Base-by-base conservation (phyloP, 768 basidiomycete genomes). In the Boletus barrowsii region DNA sequence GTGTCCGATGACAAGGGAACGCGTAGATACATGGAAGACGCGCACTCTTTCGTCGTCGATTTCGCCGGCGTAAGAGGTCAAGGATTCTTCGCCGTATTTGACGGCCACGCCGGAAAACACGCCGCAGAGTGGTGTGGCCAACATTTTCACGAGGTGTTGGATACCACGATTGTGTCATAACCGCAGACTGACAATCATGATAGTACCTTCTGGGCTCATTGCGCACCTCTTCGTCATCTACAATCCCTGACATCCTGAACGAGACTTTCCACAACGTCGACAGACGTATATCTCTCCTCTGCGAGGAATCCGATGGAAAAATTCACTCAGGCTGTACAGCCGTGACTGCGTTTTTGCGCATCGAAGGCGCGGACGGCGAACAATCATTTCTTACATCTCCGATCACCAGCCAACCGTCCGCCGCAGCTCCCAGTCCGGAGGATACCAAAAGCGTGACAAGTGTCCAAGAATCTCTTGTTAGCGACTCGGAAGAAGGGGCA, bases 91-190 rank as follows among this genome's bases (percentile, higher is more conserved):
- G 96, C 96, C 7, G 85, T 99, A 42, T 99, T 98, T 64, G 97
- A 99, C 63, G 97, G 97, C 3, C 97, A 99, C 69, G 97, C 97
- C 1, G 97, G 97, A 17, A 98, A 96, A 70, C 92, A 98, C 64
- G 95, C 96, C 33, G 97, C 97, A 26, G 97, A 99, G 70, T 98
- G 96, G 95, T 98, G 97, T 72, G 97, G 97, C 41, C 78, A 81
- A 62, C 86, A 98, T 70, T 99, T 99, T 73, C 94, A 98, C 67
- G 86, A 94, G 78, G 94, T 87, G 68, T 8, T 29, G 26, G 54
- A 65, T 49, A 10, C 33, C 29, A 36, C 33, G 22, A 20, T 41
- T 18, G 6, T 41, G 49, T 26, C 15, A 32, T 43, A 20, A 41
- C 33, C 22, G 29, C 50, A 43, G 20, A 51, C 44, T 50, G 35